Evolutionary conservation across 495 filamentous ascomycete genomes (phyloP).

Genomic region (Penicillium bialowiezense): DNA sequence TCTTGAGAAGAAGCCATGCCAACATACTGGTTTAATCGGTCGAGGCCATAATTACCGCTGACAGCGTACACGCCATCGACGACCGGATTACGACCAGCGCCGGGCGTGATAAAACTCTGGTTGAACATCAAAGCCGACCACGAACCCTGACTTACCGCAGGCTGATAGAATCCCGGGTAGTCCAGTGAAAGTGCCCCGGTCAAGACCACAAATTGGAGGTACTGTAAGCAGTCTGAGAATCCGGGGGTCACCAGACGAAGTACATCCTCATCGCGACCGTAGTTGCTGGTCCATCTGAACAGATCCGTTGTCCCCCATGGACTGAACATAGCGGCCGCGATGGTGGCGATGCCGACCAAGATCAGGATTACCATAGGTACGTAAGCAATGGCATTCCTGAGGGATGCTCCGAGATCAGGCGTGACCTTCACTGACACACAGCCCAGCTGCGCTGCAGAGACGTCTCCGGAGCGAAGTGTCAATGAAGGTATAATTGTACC

Average conservation of each 20-base stretch:
- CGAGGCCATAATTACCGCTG: slow-evolving; percentile 71
- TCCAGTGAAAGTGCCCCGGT: slow-evolving; percentile 81
- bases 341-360: slow-evolving; percentile 75
- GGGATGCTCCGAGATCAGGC: slow-evolving; percentile 64
- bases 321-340: slow-evolving; percentile 80
- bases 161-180: slow-evolving; percentile 94
- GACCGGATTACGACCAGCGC: slow-evolving; percentile 59
- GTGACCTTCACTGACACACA: slow-evolving; percentile 81
- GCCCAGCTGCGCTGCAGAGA: slow-evolving; percentile 56
- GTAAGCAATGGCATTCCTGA: slow-evolving; percentile 70
- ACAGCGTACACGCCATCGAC: slow-evolving; percentile 79
- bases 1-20: slow-evolving; percentile 74
- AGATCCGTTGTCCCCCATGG: slow-evolving; percentile 90
- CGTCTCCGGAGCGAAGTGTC: slow-evolving; percentile 70
- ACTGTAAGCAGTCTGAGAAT: slow-evolving; percentile 95
- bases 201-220: slow-evolving; percentile 89
- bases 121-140: slow-evolving; percentile 96
- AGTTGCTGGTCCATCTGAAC: slow-evolving; percentile 94
- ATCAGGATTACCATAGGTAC: slow-evolving; percentile 75
- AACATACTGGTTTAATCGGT: slow-evolving; percentile 75
- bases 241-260: slow-evolving; percentile 91
- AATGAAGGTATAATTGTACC: slow-evolving; percentile 72
- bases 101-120: slow-evolving; percentile 74
- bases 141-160: slow-evolving; percentile 76
- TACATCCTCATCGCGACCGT: slow-evolving; percentile 88